Base-by-base conservation (phyloP, 2,329 filamentous ascomycete genomes). In the Cercospora sojina region DNA sequence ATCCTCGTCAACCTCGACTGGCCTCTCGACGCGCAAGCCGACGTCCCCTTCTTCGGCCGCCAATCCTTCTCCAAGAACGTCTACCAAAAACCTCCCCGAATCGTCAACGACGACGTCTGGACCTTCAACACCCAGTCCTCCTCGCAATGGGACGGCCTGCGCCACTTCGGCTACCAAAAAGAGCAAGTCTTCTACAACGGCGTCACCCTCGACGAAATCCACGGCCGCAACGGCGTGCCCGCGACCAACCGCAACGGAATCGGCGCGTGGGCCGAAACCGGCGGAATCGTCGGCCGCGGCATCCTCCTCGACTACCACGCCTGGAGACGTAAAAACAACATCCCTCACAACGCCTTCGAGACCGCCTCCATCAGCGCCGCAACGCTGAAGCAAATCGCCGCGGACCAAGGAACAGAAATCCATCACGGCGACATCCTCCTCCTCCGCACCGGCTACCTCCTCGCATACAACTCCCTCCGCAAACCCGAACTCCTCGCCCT, bases 51-150 rank as follows among this genome's bases (percentile, higher is more conserved):
- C 74, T 88, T 89, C 75, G 79, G 81, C 64, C 82, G 87, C 16
- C 81, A 84, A 66, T 76, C 80, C 3, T 87, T 90, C 72, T 79
- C 85, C 66, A 82, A 86, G 70, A 75, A 84, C 16, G 75, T 88
- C 27, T 80, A 83, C 64, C 79, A 82, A 53, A 87, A 86, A 75
- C 74, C 79, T 2, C 83, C 84, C 2, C 77, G 82, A 16, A 78
- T 80, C 5, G 83, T 87, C 27, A 88, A 89, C 73, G 87, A 89
- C 73, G 87, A 89, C 74, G 78, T 83, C 31, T 85, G 86, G 81
- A 81, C 80, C 10, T 76, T 76, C 70, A 76, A 76, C 62, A 75
- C 73, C 5, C 71, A 72, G 29, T 67, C 66, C 5, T 69, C 65
- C 13, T 69, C 66, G 7, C 74, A 76, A 64, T 76, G 85, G 85